Base-by-base conservation (phyloP, 805 yeast species). In the Yamadazyma tumulicola region DNA sequence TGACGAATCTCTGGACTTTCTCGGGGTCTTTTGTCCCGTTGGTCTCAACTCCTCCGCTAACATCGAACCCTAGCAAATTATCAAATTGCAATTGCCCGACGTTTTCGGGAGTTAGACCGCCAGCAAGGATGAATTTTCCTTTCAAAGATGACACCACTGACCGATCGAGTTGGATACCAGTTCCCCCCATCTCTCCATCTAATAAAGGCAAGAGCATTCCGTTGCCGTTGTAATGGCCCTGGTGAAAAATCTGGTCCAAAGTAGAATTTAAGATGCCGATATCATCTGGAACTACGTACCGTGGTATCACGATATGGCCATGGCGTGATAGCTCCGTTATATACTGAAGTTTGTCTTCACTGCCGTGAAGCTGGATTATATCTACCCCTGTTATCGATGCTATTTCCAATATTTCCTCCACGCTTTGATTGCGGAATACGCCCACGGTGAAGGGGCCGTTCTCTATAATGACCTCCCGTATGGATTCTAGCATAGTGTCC, bases 181-280 rank as follows among this genome's bases (percentile, higher is more conserved):
- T 93, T 1, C 98, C 98, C 8, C 98, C 98, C 2, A 71, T 71
- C 48, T 85, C 96, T 2, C 95, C 81, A 52, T 93, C 98, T 13
- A 91, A 64, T 31, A 93, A 64, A 1, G 88, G 77, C 4, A 81
- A 42, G 8, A 73, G 47, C 35, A 81, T 79, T 11, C 66, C 60
- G 4, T 58, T 37, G 10, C 50, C 48, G 19, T 32, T 35, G 14
- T 45, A 41, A 6, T 26, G 16, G 7, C 42, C 30, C 20, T 39
- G 41, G 38, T 45, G 35, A 27, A 41, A 41, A n/a, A 46, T 20
- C 8, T 38, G 39, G 12, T 37, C 39, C 5, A 48, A 43, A 6
- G 37, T 29, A 3, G 34, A 27, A 41, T 75, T 65, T 11, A 56
- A 56, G 6, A 19, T n/a, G 0, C 59, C 54, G 2, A 71, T 52